Percentiles rank a stretch among this genome's conserved stretches.
phyloP scores from a whole-genome alignment of 805 yeast genomes.

The Kluyveromyces lactis region DNA sequence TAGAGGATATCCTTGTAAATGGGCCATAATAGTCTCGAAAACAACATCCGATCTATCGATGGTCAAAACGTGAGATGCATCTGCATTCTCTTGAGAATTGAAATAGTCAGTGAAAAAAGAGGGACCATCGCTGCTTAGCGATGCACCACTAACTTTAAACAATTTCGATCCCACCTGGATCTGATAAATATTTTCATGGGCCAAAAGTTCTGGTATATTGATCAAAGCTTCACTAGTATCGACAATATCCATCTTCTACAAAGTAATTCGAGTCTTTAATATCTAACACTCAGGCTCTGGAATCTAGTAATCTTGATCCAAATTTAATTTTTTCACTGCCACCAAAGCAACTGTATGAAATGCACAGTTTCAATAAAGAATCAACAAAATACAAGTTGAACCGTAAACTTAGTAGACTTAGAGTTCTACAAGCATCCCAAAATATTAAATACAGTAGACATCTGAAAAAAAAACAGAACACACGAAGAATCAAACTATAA shows the following conservation, averaged over 20 bases:
- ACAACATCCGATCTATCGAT: slow-evolving; percentile 70
- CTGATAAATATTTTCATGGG: slow-evolving; percentile 60
- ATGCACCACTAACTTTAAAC: slow-evolving; percentile 64
- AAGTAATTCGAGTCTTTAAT: slow-evolving; percentile 5
- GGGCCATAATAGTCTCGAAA: slow-evolving; percentile 57
- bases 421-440: too few species aligned
- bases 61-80: slow-evolving; percentile 36
- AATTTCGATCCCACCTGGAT: slow-evolving; percentile 60
- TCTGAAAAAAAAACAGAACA: too few species aligned
- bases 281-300: background rate
- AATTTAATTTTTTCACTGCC: too few species aligned
- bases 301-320: too few species aligned
- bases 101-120: slow-evolving; percentile 79
- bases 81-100: slow-evolving; percentile 11
- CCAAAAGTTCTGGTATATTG: slow-evolving; percentile 44
- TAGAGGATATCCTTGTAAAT: slow-evolving; percentile 74
- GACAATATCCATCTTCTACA: slow-evolving; percentile 23
- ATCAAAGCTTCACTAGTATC: background rate
- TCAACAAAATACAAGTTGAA: too few species aligned
- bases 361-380: too few species aligned
- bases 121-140: slow-evolving; percentile 79
- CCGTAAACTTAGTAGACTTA: too few species aligned
- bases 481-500: too few species aligned
- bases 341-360: too few species aligned
- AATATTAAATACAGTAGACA: too few species aligned